Evolutionary conservation across 306 rosid species (phyloP).

Genomic region (Fragaria vesca): DNA sequence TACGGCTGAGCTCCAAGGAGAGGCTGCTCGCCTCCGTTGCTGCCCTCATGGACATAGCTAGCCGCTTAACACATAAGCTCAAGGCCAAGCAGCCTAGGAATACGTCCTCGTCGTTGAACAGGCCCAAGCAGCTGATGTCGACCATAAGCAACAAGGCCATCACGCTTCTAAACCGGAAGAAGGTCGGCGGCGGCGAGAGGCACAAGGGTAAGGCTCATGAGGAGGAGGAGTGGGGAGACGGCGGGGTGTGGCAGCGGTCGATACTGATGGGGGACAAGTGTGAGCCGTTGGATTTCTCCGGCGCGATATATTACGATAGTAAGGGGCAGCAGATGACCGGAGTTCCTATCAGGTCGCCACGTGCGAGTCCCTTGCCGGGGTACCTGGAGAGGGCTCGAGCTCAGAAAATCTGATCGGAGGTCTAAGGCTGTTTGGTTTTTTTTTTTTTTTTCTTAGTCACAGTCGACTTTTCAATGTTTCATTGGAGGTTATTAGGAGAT

Average conservation of each 20-base stretch:
- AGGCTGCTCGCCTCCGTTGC: constrained; percentile 39
- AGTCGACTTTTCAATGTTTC: not conserved
- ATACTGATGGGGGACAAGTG: constrained; percentile 91
- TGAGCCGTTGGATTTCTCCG: constrained; percentile 80
- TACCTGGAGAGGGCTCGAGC: constrained; percentile 46
- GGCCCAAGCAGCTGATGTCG: constrained; percentile 65
- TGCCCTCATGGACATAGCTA: constrained; percentile 40
- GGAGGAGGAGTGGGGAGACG: constrained; percentile 59
- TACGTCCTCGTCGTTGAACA: constrained; percentile 12
- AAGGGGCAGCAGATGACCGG: constrained; percentile 52
- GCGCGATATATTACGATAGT: constrained; percentile 64
- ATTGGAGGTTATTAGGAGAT: not conserved
- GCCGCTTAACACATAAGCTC: constrained; percentile 34
- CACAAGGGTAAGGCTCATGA: not conserved
- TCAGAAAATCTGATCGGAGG: not conserved
- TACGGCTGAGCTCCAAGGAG: constrained; percentile 16
- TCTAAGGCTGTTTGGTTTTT: not conserved
- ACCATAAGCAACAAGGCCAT: constrained; percentile 63
- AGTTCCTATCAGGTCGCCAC: constrained; percentile 67
- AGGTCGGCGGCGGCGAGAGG: constrained; percentile 2
- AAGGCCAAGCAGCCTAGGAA: constrained; percentile 18
- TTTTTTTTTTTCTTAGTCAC: not conserved
- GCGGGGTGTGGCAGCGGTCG: constrained; percentile 91
- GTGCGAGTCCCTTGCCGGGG: constrained; percentile 85
- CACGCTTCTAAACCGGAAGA: constrained; percentile 40